Percentiles rank a stretch among this genome's conserved stretches.
These are phyloP conservation scores for Pythium volutum DNA, from an alignment of 352 stramenopile genomes.

Conservation along the genomic window DNA sequence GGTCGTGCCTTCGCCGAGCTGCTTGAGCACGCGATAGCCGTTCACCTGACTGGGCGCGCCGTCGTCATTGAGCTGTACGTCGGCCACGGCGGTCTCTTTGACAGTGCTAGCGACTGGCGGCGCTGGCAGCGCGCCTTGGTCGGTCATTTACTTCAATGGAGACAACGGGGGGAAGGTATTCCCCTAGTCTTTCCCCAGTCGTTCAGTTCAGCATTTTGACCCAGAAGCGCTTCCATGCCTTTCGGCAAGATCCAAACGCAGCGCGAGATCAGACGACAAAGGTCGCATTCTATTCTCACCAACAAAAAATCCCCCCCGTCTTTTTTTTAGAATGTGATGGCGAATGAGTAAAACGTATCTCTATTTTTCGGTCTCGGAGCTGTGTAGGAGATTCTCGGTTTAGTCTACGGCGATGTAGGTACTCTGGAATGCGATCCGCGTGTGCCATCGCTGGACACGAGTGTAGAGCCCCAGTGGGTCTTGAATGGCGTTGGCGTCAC, in stretches of 20 bases:
- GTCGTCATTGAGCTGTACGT: conserved; percentile 59
- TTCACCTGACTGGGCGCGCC: conserved; percentile 69
- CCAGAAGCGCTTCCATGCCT: too few relatives aligned
- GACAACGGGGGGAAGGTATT: too few relatives aligned
- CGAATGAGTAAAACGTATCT: too few relatives aligned
- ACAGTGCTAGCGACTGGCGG: conserved; percentile 32
- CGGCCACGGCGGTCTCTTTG: conserved; percentile 61
- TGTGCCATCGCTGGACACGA: conserved; percentile 1
- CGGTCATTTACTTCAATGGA: not conserved
- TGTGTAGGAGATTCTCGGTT: not conserved
- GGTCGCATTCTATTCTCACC: too few relatives aligned
- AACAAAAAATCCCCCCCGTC: too few relatives aligned
- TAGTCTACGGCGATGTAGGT: conserved; percentile 11
- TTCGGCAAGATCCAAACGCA: too few relatives aligned
- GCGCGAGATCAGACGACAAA: too few relatives aligned
- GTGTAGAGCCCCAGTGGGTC: not conserved
- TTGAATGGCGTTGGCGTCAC: not conserved
- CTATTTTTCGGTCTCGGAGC: too few relatives aligned
- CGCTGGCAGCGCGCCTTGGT: not conserved
- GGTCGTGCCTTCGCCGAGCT: conserved; percentile 75
- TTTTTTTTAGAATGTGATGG: too few relatives aligned
- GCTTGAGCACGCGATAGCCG: conserved; percentile 54
- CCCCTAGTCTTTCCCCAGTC: too few relatives aligned
- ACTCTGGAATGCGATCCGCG: conserved; percentile 2
- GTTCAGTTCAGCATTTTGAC: too few relatives aligned